These are phyloP conservation scores for Luffa aegyptiaca DNA, from an alignment of 306 rosid species.

Conservation along the genomic window DNA sequence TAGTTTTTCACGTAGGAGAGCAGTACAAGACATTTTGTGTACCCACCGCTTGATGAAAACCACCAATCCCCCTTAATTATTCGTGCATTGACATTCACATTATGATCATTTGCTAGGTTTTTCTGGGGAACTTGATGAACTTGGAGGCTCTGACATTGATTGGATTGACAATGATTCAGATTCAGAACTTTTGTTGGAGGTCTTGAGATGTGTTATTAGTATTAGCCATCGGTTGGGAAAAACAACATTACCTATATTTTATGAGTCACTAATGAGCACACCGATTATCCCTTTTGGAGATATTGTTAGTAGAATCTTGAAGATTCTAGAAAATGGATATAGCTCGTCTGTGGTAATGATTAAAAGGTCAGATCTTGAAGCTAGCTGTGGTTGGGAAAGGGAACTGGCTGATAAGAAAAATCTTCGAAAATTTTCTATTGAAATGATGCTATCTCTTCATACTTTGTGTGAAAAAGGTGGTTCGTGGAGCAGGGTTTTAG, in stretches of 20 bases:
- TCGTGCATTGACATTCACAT: slow-evolving; percentile 7
- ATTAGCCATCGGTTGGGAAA: slow-evolving; percentile 78
- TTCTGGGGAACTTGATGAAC: slow-evolving; percentile 51
- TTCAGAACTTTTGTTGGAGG: slow-evolving; percentile 44
- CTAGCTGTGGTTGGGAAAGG: slow-evolving; percentile 37
- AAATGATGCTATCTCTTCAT: slow-evolving; percentile 72
- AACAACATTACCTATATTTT: slow-evolving; percentile 62
- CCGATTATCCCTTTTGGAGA: slow-evolving; percentile 54
- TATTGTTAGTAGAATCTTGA: slow-evolving; percentile 42
- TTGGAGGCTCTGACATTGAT: slow-evolving; percentile 30
- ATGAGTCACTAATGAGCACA: slow-evolving; percentile 53
- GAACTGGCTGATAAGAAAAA: slow-evolving; percentile 51
- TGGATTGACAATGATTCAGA: slow-evolving; percentile 41
- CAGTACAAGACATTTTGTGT: background rate
- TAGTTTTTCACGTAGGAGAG: slow-evolving; percentile 1
- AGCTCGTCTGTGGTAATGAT: slow-evolving; percentile 34
- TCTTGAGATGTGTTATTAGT: slow-evolving; percentile 54
- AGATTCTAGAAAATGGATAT: slow-evolving; percentile 69
- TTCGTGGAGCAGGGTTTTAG: slow-evolving; percentile 57
- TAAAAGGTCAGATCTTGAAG: slow-evolving; percentile 33
- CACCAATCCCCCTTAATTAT: background rate
- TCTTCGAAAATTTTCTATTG: slow-evolving; percentile 67
- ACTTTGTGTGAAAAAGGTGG: slow-evolving; percentile 56
- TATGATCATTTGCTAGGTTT: slow-evolving; percentile 34
- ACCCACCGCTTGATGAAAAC: background rate